Evolutionary conservation across 805 yeast genomes (phyloP).

Genomic region (Yarrowia sp.): DNA sequence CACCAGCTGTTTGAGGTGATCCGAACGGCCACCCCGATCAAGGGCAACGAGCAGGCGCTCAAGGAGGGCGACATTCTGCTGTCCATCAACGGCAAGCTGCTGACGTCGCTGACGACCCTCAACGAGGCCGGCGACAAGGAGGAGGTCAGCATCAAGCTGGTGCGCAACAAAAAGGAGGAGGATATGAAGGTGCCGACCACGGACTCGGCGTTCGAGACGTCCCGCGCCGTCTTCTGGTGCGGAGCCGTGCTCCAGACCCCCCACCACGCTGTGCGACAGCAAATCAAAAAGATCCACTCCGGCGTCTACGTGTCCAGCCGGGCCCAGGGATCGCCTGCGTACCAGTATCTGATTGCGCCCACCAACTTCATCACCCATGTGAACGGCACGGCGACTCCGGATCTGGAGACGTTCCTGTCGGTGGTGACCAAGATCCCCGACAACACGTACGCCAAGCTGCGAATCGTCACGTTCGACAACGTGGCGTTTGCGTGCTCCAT

Average conservation of each 20-base stretch:
- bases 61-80: conserved; percentile 73
- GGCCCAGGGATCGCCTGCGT: conserved; percentile 81
- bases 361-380: conserved; percentile 89
- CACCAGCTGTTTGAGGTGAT: conserved; percentile 70
- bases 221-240: conserved; percentile 72
- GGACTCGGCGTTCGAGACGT: conserved; percentile 58
- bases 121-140: conserved; percentile 48
- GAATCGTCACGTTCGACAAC: conserved; percentile 80
- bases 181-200: conserved; percentile 64
- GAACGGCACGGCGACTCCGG: conserved; percentile 70
- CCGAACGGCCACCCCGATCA: conserved; percentile 51
- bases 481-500: conserved; percentile 82
- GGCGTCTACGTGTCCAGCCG: conserved; percentile 78
- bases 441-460: conserved; percentile 73
- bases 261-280: conserved; percentile 89
- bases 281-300: conserved; percentile 72
- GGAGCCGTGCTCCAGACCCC: conserved; percentile 83
- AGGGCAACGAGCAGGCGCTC: conserved; percentile 37
- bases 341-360: conserved; percentile 72
- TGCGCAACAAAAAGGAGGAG: conserved; percentile 66
- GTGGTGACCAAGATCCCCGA: conserved; percentile 73
- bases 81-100: conserved; percentile 61
- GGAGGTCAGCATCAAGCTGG: conserved; percentile 56
- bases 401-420: conserved; percentile 61
- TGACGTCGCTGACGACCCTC: conserved; percentile 66